Evolutionary conservation across 2,329 filamentous ascomycete genomes (phyloP).

Genomic region (Beauveria sp.): DNA sequence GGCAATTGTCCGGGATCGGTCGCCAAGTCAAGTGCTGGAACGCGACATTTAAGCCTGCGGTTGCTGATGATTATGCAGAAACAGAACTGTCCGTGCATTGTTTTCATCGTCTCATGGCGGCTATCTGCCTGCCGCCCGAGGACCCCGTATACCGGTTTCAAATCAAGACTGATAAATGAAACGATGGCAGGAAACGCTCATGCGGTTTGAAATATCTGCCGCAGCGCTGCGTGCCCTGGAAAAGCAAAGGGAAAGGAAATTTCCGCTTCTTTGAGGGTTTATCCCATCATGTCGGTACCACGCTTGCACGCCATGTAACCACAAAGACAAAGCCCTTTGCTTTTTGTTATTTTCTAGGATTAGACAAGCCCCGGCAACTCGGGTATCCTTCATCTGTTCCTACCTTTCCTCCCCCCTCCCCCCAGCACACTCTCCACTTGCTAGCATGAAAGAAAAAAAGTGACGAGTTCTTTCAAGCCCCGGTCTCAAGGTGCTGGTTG

Average conservation of each 20-base stretch:
- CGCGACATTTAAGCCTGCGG: too few relatives aligned
- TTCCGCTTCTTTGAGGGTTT: not conserved
- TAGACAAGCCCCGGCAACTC: not conserved
- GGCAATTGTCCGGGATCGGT: not conserved
- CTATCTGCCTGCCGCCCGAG: too few relatives aligned
- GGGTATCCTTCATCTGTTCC: constrained; percentile 2
- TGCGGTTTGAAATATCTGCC: not conserved
- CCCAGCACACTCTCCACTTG: not conserved
- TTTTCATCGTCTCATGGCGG: too few relatives aligned
- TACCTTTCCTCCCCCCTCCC: not conserved
- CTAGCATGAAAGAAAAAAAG: not conserved
- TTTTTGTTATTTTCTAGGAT: not conserved
- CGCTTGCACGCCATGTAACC: not conserved
- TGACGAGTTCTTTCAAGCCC: not conserved
- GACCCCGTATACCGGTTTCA: too few relatives aligned
- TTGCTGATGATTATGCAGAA: too few relatives aligned
- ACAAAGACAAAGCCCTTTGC: not conserved
- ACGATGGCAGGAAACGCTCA: not conserved
- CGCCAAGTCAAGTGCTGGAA: not conserved
- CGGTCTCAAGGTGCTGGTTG: not conserved
- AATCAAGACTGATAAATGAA: not conserved
- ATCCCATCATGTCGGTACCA: not conserved
- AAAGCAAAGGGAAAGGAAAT: not conserved
- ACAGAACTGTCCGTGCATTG: too few relatives aligned
- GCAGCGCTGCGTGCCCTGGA: not conserved